These are phyloP conservation scores for Aspergillus unguis DNA, from an alignment of 2,329 filamentous ascomycete species.

Conservation along the genomic window DNA sequence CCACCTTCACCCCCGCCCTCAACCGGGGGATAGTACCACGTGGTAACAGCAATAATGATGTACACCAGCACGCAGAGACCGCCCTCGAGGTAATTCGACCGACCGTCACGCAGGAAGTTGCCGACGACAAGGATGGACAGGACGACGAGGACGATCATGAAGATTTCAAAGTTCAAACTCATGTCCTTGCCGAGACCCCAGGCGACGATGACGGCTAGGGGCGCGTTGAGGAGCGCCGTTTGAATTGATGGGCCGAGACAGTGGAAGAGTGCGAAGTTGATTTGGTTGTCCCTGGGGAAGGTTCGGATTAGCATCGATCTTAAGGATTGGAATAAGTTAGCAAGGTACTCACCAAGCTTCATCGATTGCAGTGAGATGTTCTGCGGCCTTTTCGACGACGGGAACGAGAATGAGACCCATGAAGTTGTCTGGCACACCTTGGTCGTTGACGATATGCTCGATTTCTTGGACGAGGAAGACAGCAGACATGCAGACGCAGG, in stretches of 20 bases:
- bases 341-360: conserved; percentile 66
- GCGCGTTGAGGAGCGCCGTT: conserved; percentile 83
- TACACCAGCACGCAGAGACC: conserved; percentile 68
- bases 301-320: conserved; percentile 9
- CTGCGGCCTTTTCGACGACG: conserved; percentile 80
- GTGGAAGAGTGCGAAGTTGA: conserved; percentile 82
- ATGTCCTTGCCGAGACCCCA: conserved; percentile 72
- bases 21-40: conserved; percentile 61
- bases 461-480: conserved; percentile 73
- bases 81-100: conserved; percentile 88
- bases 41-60: conserved; percentile 59
- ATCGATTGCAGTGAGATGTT: conserved; percentile 79
- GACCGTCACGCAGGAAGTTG: conserved; percentile 81
- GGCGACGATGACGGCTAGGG: conserved; percentile 75
- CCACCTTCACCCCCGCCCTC: conserved; percentile 11
- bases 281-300: conserved; percentile 46
- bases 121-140: conserved; percentile 83
- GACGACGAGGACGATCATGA: conserved; percentile 78
- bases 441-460: conserved; percentile 54
- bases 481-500: conserved; percentile 70
- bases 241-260: conserved; percentile 84
- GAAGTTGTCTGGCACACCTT: conserved; percentile 56
- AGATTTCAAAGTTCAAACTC: conserved; percentile 80
- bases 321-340: not conserved
- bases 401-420: conserved; percentile 72